phyloP scores from a whole-genome alignment of 192 early-diverging fungal species.

The Coemansia erecta region DNA sequence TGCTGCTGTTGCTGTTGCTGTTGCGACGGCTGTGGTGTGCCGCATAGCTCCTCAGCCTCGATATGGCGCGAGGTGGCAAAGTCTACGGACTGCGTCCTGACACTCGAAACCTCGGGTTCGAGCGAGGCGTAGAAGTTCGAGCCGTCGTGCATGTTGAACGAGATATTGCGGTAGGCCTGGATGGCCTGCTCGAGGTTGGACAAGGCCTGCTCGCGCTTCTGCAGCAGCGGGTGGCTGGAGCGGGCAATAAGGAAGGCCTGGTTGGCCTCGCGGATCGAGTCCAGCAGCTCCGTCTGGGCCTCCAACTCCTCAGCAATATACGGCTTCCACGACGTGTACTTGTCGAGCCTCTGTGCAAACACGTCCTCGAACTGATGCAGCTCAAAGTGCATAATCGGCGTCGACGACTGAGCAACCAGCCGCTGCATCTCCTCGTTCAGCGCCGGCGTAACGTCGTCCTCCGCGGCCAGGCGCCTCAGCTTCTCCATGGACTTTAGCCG shows the following conservation, averaged over 20 bases:
- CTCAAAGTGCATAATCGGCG: constrained; percentile 66
- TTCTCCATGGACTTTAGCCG: constrained; percentile 63
- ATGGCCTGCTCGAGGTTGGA: constrained; percentile 76
- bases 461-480: constrained; percentile 62
- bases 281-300: constrained; percentile 63
- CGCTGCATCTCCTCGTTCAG: constrained; percentile 65
- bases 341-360: constrained; percentile 67
- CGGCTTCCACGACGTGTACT: constrained; percentile 66
- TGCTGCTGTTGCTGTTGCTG: constrained; percentile 16
- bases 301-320: constrained; percentile 59
- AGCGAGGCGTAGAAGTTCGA: constrained; percentile 60
- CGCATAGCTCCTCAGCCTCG: too few relatives aligned
- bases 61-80: too few relatives aligned
- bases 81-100: too few relatives aligned
- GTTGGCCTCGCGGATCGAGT: constrained; percentile 62
- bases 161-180: constrained; percentile 70
- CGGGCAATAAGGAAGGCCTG: constrained; percentile 63
- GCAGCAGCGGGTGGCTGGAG: constrained; percentile 58
- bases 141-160: constrained; percentile 75
- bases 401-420: constrained; percentile 57
- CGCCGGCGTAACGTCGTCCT: constrained; percentile 77
- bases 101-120: too few relatives aligned
- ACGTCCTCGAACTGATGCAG: constrained; percentile 74
- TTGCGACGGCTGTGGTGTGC: too few relatives aligned
- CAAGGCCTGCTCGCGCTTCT: constrained; percentile 71